phyloP scores from a whole-genome alignment of 1,284 basidiomycete genomes.

The Moesziomyces parantarcticus region DNA sequence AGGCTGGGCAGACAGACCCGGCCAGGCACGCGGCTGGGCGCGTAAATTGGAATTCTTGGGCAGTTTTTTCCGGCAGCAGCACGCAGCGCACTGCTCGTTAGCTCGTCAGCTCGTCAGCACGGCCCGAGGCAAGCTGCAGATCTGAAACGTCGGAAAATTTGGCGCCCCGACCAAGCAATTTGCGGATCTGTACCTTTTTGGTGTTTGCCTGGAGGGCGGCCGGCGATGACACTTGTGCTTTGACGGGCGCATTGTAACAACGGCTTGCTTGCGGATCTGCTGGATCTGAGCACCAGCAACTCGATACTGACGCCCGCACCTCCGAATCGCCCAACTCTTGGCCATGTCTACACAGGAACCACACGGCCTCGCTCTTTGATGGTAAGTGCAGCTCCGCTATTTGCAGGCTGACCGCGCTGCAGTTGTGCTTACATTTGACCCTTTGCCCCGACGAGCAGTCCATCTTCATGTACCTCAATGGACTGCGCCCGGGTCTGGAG shows the following conservation, averaged over 20 bases:
- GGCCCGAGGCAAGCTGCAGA: too few relatives aligned
- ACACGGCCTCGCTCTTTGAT: conserved; percentile 29
- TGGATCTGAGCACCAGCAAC: background rate
- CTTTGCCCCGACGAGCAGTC: conserved; percentile 6
- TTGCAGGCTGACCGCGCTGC: too few relatives aligned
- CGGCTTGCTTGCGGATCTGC: background rate
- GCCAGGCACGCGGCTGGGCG: background rate
- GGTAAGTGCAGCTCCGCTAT: conserved; percentile 15
- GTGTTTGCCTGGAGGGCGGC: too few relatives aligned
- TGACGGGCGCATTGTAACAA: background rate
- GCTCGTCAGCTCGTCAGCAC: too few relatives aligned
- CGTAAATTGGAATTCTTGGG: background rate
- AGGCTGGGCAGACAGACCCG: background rate
- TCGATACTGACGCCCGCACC: too few relatives aligned
- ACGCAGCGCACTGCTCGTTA: too few relatives aligned
- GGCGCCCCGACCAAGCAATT: background rate
- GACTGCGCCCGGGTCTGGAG: conserved; percentile 33
- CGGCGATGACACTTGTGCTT: too few relatives aligned
- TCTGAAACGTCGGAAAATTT: background rate
- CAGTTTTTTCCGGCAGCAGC: background rate
- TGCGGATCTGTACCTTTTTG: background rate
- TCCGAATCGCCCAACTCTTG: background rate
- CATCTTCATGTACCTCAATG: conserved; percentile 28
- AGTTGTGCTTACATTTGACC: too few relatives aligned
- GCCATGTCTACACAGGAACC: background rate